Conservation (phyloP, 2,329 filamentous ascomycete genomes). For the Cyanodermella asteris region DNA sequence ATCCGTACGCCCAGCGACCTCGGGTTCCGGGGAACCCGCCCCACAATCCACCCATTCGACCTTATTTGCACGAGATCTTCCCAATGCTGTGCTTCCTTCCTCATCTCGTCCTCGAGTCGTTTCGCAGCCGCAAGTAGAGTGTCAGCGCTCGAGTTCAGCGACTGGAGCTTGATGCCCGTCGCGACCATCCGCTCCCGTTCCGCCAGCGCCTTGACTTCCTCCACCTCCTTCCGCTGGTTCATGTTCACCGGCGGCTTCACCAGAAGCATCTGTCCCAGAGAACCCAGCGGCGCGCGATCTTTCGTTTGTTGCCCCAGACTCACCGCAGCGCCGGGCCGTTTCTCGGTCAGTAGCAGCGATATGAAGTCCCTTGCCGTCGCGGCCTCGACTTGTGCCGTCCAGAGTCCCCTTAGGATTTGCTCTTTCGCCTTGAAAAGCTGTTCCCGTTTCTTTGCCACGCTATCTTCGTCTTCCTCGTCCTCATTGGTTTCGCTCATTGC, state of each 20-base stretch:
- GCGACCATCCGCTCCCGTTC: slow-evolving; percentile 32
- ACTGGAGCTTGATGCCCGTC: slow-evolving; percentile 56
- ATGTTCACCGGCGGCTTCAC: neutral
- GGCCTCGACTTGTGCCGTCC: slow-evolving; percentile 33
- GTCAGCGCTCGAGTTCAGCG: slow-evolving; percentile 52
- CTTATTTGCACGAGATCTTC: slow-evolving; percentile 61
- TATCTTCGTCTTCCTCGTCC: slow-evolving; percentile 24
- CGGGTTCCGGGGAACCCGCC: slow-evolving; percentile 48
- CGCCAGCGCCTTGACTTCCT: slow-evolving; percentile 13
- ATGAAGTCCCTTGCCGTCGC: slow-evolving; percentile 59
- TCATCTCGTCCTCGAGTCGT: slow-evolving; percentile 54
- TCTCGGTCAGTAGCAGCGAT: slow-evolving; percentile 60
- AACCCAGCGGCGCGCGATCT: no score
- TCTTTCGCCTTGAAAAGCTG: no score
- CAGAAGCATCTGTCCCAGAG: neutral
- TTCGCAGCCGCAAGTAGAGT: slow-evolving; percentile 50
- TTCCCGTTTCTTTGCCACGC: slow-evolving; percentile 25
- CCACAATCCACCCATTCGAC: slow-evolving; percentile 70
- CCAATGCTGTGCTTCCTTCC: slow-evolving; percentile 73
- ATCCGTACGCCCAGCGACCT: slow-evolving; percentile 62
- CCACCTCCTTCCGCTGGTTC: no score
- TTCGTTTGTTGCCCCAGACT: no score
- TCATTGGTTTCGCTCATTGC: slow-evolving; percentile 16
- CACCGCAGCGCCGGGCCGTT: slow-evolving; percentile 47
- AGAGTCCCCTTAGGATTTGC: no score